phyloP scores from a whole-genome alignment of 2,329 filamentous ascomycete genomes.

The Apiospora marii region DNA sequence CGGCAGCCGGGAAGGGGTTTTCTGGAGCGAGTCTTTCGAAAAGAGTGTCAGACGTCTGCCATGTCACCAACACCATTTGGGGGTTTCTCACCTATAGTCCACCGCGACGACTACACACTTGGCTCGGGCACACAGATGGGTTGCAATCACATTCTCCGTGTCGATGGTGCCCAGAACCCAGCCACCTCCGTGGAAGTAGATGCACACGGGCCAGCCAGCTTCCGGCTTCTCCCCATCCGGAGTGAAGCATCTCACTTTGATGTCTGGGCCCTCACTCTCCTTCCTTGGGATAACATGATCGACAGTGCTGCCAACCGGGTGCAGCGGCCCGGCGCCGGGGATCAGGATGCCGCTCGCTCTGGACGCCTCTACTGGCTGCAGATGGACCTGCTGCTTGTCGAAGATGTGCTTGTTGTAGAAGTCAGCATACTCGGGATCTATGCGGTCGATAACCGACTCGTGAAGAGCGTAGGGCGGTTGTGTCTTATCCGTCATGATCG shows the following conservation, averaged over 20 bases:
- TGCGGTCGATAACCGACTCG: conserved; percentile 51
- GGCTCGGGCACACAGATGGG: conserved; percentile 59
- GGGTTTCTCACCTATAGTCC: conserved; percentile 57
- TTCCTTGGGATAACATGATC: conserved; percentile 53
- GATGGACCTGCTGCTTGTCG: conserved; percentile 61
- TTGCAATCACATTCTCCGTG: conserved; percentile 64
- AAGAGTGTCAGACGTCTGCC: conserved; percentile 2
- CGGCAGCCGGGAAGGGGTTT: conserved; percentile 62
- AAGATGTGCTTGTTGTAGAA: conserved; percentile 62
- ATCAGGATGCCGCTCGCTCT: conserved; percentile 59
- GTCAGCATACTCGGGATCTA: conserved; percentile 58
- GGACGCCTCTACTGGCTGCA: conserved; percentile 60
- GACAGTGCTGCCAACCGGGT: conserved; percentile 54
- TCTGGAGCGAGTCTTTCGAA: conserved; percentile 60
- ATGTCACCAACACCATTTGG: conserved; percentile 22
- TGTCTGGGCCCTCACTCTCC: conserved; percentile 54
- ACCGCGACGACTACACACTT: conserved; percentile 62
- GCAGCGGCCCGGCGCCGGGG: conserved; percentile 57
- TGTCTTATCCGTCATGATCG: not conserved
- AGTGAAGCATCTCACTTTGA: conserved; percentile 59
- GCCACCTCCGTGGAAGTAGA: conserved; percentile 66
- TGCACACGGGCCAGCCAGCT: conserved; percentile 60
- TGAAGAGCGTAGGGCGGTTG: conserved; percentile 53
- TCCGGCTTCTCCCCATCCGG: conserved; percentile 52
- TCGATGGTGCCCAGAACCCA: conserved; percentile 66